These are phyloP conservation scores for Zygnema cylindricum DNA, from an alignment of 139 green algal genomes.

Conservation along the genomic window DNA sequence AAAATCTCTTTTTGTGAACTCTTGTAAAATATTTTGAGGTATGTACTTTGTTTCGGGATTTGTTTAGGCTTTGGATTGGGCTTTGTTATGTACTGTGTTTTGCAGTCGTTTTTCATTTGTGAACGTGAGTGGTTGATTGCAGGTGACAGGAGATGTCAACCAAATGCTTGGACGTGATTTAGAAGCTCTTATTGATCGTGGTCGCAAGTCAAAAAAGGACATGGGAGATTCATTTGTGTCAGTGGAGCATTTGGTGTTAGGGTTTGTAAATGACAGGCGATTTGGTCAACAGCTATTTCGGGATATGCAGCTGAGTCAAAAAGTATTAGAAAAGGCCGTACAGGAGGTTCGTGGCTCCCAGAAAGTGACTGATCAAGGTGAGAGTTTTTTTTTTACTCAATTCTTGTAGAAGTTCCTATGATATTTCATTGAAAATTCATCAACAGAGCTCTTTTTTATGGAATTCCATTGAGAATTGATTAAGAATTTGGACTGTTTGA, in stretches of 20 bases:
- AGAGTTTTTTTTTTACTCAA: no score
- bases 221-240: conserved; percentile 85
- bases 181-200: conserved; percentile 82
- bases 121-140: no score
- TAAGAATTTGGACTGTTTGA: no score
- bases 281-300: conserved; percentile 79
- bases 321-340: conserved; percentile 80
- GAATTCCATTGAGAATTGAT: no score
- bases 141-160: conserved; percentile 72
- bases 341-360: conserved; percentile 79
- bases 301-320: conserved; percentile 68
- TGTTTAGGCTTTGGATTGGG: no score
- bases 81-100: no score
- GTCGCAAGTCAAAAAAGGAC: conserved; percentile 71
- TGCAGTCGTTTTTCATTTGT: no score
- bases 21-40: neutral
- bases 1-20: conserved; percentile 31
- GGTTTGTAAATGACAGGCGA: conserved; percentile 78
- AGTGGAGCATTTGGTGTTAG: conserved; percentile 95
- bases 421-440: neutral
- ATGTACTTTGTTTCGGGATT: no score
- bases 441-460: no score
- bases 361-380: conserved; percentile 70
- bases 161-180: conserved; percentile 92
- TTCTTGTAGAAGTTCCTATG: neutral